These are phyloP conservation scores for Pseudogymnoascus sp. DNA, from an alignment of 2,329 filamentous ascomycete species.

Conservation along the genomic window DNA sequence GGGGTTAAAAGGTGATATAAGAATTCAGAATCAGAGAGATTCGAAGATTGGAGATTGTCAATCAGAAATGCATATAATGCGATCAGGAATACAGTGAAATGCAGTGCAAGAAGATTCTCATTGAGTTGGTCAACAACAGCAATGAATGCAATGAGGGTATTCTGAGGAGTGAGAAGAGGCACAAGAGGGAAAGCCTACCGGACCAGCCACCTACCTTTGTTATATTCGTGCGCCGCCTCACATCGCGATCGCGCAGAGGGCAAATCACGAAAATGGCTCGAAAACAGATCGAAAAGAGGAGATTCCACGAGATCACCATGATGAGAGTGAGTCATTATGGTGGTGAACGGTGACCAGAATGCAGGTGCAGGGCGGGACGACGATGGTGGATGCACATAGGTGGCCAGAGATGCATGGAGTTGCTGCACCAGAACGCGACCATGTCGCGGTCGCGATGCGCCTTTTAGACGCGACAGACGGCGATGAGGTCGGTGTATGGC, in stretches of 20 bases:
- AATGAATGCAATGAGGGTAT: neutral
- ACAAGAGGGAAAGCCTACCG: constrained; percentile 3
- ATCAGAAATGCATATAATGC: constrained; percentile 1
- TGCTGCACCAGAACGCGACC: constrained; percentile 8
- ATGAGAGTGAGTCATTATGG: constrained; percentile 4
- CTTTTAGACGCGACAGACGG: constrained; percentile 6
- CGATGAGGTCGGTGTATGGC: neutral
- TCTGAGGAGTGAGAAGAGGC: neutral
- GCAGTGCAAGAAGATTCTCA: neutral
- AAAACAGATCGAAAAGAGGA: constrained; percentile 8
- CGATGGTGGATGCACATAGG: neutral
- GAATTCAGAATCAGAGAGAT: neutral
- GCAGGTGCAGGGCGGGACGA: neutral
- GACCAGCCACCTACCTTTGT: neutral
- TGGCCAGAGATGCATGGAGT: neutral
- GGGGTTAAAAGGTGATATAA: neutral
- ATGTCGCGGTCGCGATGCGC: constrained; percentile 7
- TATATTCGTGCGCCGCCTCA: constrained; percentile 6
- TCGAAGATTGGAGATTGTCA: neutral
- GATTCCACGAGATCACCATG: constrained; percentile 5
- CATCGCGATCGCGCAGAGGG: constrained; percentile 6
- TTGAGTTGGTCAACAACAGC: constrained; percentile 8
- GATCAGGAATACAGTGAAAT: neutral
- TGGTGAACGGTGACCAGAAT: constrained; percentile 6
- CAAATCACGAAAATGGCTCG: constrained; percentile 4